phyloP scores from a whole-genome alignment of 192 early-diverging fungal species.

The Phycomyces blakesleeanus region DNA sequence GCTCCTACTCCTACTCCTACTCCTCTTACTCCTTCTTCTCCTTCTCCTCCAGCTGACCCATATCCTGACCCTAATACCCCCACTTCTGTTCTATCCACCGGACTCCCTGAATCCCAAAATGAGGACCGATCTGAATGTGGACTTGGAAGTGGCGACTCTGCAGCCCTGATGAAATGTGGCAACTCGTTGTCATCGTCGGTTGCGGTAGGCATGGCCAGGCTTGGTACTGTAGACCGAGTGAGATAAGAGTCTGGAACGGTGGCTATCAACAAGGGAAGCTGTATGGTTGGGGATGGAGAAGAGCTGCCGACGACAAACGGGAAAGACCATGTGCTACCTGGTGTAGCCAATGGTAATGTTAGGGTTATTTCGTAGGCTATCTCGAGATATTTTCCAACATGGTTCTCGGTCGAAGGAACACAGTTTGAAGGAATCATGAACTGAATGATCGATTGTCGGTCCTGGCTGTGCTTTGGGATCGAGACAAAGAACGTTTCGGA shows the following conservation, averaged over 20 bases:
- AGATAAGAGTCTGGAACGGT: conserved; percentile 17
- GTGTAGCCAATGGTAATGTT: conserved; percentile 9
- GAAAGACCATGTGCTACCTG: background rate
- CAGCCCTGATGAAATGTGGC: no score
- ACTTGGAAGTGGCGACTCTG: no score
- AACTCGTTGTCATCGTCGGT: no score
- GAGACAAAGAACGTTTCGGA: conserved; percentile 16
- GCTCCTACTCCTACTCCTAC: no score
- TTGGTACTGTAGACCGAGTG: background rate
- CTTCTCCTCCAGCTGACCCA: no score
- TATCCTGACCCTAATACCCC: no score
- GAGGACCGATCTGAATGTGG: no score
- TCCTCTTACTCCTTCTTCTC: no score
- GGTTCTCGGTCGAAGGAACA: conserved; percentile 14
- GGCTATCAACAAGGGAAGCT: conserved; percentile 10
- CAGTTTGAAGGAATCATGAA: conserved; percentile 20
- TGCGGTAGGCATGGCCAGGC: no score
- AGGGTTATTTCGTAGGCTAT: conserved; percentile 21
- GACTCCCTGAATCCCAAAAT: no score
- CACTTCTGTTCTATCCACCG: no score
- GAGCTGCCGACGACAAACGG: background rate
- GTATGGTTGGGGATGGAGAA: background rate
- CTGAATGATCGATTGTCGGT: conserved; percentile 13
- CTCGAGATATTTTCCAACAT: conserved; percentile 23
- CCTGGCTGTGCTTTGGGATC: conserved; percentile 19